Base-by-base conservation (phyloP, 2,329 filamentous ascomycete species). In the Fusarium sp. region DNA sequence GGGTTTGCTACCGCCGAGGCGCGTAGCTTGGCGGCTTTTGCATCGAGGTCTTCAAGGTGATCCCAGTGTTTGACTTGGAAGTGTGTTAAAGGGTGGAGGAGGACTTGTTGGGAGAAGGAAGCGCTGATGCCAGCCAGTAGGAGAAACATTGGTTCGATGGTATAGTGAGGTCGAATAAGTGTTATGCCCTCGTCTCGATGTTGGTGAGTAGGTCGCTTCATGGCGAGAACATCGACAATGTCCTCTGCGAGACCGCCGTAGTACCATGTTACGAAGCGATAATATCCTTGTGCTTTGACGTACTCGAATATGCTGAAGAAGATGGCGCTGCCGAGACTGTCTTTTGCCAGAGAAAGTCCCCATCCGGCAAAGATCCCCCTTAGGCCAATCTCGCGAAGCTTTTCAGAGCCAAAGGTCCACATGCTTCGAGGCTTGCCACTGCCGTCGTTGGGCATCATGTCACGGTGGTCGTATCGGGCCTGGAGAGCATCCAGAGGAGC, bases 281-380 rank as follows among this genome's bases (percentile, higher is more conserved):
- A 93, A 79, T 92, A 82, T 11, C 84, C 84, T 76, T 93, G 91
- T 10, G 88, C 89, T 77, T 93, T 93, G 74, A 93, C 81, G 51
- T 88, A 91, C 79, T 94, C 91, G 68, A 94, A 93, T 0, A 86
- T 87, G 72, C 86, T 87, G 78, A 94, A 94, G 83, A 93, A 93
- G 16, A 91, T 79, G 34, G 89, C 91, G 58, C 86, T 88, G 11
- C 91, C 91, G 6, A 91, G 78, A 27, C 88, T 87, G 74, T 93
- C 91, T 73, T 93, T 92, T 44, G 89, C 74, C 40, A 93, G 85
- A 0, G 87, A 90, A 2, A 94, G 78, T 0, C 86, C 83, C 86
- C 89, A 93, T 40, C 91, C 91, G 1, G 91, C 90, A 73, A 93
- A 93, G 31, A 93, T 86, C 20, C 91, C 91, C 6, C 90, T 85